A percentile compares a stretch with the other conserved stretches of the same genome.
These are phyloP conservation scores for Fusarium heterosporum DNA, from an alignment of 2,329 filamentous ascomycete genomes.

Conservation along the genomic window DNA sequence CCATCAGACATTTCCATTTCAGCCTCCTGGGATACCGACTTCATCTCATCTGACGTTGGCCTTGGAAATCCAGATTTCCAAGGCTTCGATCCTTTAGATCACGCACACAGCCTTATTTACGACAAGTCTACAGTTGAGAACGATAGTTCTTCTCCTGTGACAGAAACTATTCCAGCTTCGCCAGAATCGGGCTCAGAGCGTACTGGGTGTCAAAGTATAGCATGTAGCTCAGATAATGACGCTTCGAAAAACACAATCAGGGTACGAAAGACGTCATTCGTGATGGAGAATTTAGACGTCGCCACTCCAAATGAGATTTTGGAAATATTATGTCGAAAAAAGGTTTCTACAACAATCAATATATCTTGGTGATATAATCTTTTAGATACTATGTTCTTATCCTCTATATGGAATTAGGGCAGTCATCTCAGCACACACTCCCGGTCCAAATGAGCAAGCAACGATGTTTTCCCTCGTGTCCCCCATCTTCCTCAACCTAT, in stretches of 20 bases:
- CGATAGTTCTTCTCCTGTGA: conserved; percentile 3
- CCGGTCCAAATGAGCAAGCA: conserved; percentile 12
- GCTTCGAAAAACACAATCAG: conserved; percentile 1
- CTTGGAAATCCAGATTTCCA: conserved; percentile 1
- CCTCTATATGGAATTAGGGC: conserved; percentile 1
- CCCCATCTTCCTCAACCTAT: conserved; percentile 7
- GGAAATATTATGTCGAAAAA: conserved; percentile 14
- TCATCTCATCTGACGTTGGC: conserved; percentile 4
- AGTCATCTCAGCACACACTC: conserved; percentile 7
- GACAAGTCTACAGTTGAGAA: conserved; percentile 9
- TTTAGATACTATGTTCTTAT: neutral
- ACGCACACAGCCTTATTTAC: conserved; percentile 1
- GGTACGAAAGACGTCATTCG: conserved; percentile 11
- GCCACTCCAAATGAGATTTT: conserved; percentile 12
- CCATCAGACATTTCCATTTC: conserved; percentile 6
- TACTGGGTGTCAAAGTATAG: conserved; percentile 7
- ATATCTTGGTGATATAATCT: conserved; percentile 3
- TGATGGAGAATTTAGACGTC: conserved; percentile 14
- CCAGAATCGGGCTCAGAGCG: conserved; percentile 2
- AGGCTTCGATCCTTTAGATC: conserved; percentile 2
- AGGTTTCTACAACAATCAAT: conserved; percentile 13
- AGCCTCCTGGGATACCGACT: conserved; percentile 5
- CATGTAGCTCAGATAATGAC: conserved; percentile 4
- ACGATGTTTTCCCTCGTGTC: conserved; percentile 8
- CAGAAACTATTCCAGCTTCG: conserved; percentile 10